These are phyloP conservation scores for Aspergillus awamori DNA, from an alignment of 2,329 filamentous ascomycete genomes.

Conservation along the genomic window DNA sequence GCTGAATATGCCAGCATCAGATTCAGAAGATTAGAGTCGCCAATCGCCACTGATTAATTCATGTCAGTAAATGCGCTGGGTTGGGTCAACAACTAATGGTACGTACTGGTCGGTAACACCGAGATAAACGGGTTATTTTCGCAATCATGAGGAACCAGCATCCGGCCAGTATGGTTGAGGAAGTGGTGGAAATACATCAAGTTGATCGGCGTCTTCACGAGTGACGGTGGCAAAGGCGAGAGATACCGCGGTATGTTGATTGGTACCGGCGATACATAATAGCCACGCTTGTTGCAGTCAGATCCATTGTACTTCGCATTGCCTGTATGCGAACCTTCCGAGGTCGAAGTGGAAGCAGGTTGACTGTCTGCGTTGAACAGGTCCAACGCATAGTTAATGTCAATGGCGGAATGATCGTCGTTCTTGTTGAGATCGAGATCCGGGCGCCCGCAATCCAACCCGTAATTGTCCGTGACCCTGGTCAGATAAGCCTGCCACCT, in stretches of 20 bases:
- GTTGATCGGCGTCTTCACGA: constrained; percentile 77
- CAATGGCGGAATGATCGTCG: constrained; percentile 69
- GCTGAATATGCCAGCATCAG: constrained; percentile 80
- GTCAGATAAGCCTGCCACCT: constrained; percentile 38
- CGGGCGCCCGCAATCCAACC: constrained; percentile 69
- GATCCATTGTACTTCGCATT: constrained; percentile 29
- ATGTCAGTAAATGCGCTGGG: constrained; percentile 25
- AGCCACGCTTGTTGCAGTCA: constrained; percentile 63
- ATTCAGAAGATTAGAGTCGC: constrained; percentile 66
- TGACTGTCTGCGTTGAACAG: constrained; percentile 25
- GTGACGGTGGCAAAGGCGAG: constrained; percentile 57
- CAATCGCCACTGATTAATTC: constrained; percentile 51
- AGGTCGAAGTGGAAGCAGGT: constrained; percentile 12
- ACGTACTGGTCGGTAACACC: constrained; percentile 64
- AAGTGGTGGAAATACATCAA: constrained; percentile 74
- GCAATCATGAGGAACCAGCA: constrained; percentile 65
- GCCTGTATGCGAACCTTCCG: constrained; percentile 1
- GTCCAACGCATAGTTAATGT: constrained; percentile 48
- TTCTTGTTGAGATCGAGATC: constrained; percentile 73
- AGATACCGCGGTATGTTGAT: constrained; percentile 64
- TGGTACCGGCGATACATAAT: constrained; percentile 70
- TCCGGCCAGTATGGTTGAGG: constrained; percentile 76
- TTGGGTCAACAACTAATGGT: background rate
- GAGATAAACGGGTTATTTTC: constrained; percentile 62
- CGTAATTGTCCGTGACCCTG: constrained; percentile 56